Conservation (phyloP, 169 alveolate genomes). For the Plasmodium fragile region DNA sequence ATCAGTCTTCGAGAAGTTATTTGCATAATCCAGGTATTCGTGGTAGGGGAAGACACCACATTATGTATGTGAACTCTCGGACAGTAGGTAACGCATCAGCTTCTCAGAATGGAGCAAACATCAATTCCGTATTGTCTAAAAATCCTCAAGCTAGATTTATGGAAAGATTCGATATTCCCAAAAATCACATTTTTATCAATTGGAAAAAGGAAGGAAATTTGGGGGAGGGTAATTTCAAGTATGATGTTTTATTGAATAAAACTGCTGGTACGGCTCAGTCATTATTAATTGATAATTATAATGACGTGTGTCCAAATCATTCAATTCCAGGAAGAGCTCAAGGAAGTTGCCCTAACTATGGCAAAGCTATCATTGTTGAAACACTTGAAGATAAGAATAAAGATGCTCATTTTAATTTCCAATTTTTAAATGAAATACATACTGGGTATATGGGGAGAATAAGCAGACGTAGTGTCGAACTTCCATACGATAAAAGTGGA, state of each 20-base stretch:
- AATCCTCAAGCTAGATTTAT: constrained; percentile 59
- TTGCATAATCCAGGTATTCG: background rate
- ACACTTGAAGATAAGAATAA: background rate
- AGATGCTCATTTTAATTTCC: background rate
- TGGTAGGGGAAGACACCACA: background rate
- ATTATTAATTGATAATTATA: constrained; percentile 13
- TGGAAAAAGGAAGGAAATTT: constrained; percentile 55
- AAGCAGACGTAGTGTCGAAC: background rate
- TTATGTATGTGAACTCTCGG: background rate
- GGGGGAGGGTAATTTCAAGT: constrained; percentile 35
- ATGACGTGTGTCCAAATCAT: constrained; percentile 65
- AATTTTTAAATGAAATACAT: constrained; percentile 73
- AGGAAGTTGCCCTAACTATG: constrained; percentile 77
- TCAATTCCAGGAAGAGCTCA: constrained; percentile 66
- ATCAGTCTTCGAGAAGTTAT: background rate
- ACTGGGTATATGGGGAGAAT: constrained; percentile 32
- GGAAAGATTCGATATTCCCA: constrained; percentile 58
- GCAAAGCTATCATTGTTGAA: constrained; percentile 54
- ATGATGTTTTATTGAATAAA: constrained; percentile 27
- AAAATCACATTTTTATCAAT: constrained; percentile 37
- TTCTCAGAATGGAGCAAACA: background rate
- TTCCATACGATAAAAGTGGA: constrained; percentile 54
- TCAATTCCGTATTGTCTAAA: background rate
- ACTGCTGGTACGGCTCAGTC: constrained; percentile 49
- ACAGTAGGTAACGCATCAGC: too few species aligned